Evolutionary conservation across 176 grass and related monocot species (phyloP).

Genomic region (Phoenix dactylifera): DNA sequence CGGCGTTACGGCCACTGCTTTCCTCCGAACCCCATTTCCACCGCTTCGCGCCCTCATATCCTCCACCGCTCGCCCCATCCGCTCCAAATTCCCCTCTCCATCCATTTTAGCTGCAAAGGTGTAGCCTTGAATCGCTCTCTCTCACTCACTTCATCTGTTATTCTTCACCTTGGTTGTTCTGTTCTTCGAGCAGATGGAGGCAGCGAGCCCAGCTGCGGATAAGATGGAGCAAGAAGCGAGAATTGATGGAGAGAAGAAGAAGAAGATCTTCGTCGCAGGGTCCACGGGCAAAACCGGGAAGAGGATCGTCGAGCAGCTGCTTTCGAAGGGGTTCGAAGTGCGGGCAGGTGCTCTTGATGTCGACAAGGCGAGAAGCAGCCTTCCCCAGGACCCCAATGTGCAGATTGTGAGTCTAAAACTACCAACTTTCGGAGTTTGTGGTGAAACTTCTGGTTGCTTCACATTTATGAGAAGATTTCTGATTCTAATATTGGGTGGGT

Average conservation of each 20-base stretch:
- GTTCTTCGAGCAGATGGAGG: conserved; percentile 14
- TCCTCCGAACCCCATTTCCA: too few species aligned
- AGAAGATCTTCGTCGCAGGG: conserved; percentile 57
- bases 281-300: conserved; percentile 62
- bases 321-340: conserved; percentile 42
- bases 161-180: too few species aligned
- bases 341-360: conserved; percentile 46
- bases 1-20: too few species aligned
- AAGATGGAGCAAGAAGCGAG: background rate
- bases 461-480: background rate
- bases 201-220: conserved; percentile 1
- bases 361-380: conserved; percentile 23
- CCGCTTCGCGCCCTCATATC: too few species aligned
- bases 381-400: conserved; percentile 41
- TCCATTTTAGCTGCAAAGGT: too few species aligned
- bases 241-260: conserved; percentile 14
- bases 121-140: too few species aligned
- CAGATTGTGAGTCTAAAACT: conserved; percentile 34
- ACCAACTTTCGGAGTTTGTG: too few species aligned
- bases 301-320: conserved; percentile 53
- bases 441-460: background rate
- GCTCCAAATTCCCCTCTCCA: too few species aligned
- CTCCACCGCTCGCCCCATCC: too few species aligned
- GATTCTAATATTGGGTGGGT: conserved; percentile 1
- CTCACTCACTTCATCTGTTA: too few species aligned